A percentile compares a stretch with the other conserved stretches of the same genome.
phyloP scores from a whole-genome alignment of 768 basidiomycete genomes.

The Suillus variegatus region DNA sequence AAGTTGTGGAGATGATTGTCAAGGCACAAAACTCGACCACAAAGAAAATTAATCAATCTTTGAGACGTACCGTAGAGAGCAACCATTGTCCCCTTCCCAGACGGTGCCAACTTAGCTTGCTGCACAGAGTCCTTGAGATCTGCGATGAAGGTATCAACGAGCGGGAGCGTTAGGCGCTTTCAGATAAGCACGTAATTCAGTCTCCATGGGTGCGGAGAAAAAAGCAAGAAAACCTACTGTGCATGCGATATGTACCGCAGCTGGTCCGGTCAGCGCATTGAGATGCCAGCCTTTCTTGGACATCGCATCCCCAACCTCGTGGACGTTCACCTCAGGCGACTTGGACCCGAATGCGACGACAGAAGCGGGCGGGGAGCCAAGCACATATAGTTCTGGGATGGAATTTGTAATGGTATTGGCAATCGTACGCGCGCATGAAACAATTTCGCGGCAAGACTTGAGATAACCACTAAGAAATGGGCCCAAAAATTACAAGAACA shows the following conservation, averaged over 20 bases:
- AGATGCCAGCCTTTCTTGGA: constrained; percentile 86
- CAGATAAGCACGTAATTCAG: not conserved
- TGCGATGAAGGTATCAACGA: constrained; percentile 75
- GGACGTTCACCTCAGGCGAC: constrained; percentile 56
- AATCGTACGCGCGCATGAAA: constrained; percentile 70
- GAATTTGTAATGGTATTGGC: constrained; percentile 62
- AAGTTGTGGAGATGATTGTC: not conserved
- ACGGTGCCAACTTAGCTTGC: constrained; percentile 62
- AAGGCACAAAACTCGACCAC: not conserved
- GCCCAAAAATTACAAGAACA: constrained; percentile 4
- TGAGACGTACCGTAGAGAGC: constrained; percentile 71
- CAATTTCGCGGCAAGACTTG: constrained; percentile 80
- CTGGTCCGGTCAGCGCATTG: constrained; percentile 76
- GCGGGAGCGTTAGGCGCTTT: constrained; percentile 77
- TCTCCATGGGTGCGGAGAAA: not conserved
- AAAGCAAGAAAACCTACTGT: constrained; percentile 59
- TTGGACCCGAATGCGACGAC: constrained; percentile 86
- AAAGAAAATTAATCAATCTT: constrained; percentile 22
- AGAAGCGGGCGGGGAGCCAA: constrained; percentile 88
- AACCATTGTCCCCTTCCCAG: constrained; percentile 86
- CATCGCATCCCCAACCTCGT: constrained; percentile 92
- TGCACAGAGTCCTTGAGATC: constrained; percentile 81
- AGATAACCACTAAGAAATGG: constrained; percentile 71
- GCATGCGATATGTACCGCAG: constrained; percentile 90
- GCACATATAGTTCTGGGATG: constrained; percentile 83